Percentiles rank a stretch among this genome's conserved stretches.
phyloP scores from a whole-genome alignment of 1,139 yeast genomes.

The Chernovozyma aurita region DNA sequence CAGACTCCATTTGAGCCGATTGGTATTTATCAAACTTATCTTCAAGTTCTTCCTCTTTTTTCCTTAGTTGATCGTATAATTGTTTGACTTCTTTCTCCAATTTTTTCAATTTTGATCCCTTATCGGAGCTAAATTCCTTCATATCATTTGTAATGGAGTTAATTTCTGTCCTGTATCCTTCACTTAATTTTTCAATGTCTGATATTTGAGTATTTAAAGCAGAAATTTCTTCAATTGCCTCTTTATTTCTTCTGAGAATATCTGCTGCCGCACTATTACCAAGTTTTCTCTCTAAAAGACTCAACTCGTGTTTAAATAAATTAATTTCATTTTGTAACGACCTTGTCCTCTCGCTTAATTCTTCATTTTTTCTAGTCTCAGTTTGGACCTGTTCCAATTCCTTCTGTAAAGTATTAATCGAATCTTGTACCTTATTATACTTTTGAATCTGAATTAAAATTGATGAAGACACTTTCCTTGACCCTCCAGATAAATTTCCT shows the following conservation, averaged over 20 bases:
- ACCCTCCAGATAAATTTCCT: constrained; percentile 96
- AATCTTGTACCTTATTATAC: constrained; percentile 48
- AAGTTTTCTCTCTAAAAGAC: constrained; percentile 56
- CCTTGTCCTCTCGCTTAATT: constrained; percentile 48
- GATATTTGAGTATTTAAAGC: constrained; percentile 36
- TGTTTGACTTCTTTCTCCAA: constrained; percentile 51
- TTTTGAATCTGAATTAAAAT: constrained; percentile 65
- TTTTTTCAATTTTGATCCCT: constrained; percentile 72
- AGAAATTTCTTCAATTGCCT: constrained; percentile 46
- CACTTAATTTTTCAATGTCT: constrained; percentile 24
- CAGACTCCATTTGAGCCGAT: constrained; percentile 64
- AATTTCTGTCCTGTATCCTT: constrained; percentile 40
- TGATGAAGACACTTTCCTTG: constrained; percentile 58
- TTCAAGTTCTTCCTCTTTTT: constrained; percentile 42
- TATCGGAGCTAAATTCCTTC: constrained; percentile 74
- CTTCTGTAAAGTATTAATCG: constrained; percentile 32
- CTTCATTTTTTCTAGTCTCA: constrained; percentile 43
- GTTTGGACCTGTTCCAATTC: constrained; percentile 39
- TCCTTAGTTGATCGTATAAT: constrained; percentile 32
- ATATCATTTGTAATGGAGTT: constrained; percentile 66
- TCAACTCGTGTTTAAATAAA: constrained; percentile 63
- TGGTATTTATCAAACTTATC: constrained; percentile 54
- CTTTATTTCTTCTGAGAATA: constrained; percentile 47
- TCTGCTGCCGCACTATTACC: constrained; percentile 58
- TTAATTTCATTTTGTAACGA: constrained; percentile 62